phyloP scores from a whole-genome alignment of 176 grass and related monocot species.

The Eragrostis nindensis region DNA sequence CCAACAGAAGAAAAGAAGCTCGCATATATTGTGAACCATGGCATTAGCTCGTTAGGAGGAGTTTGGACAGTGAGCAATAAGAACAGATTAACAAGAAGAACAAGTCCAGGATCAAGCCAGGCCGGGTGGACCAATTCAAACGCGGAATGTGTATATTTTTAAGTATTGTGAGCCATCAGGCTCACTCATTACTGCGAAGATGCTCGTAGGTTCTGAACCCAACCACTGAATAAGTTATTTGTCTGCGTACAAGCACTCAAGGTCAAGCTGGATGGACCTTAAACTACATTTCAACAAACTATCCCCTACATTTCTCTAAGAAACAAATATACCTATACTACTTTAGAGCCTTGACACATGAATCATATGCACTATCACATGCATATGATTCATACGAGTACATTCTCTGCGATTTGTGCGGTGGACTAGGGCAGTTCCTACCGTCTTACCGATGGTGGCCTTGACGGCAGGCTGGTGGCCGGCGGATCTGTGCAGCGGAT shows the following conservation, averaged over 20 bases:
- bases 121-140: not conserved
- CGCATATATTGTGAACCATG: not conserved
- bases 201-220: not conserved
- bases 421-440: not conserved
- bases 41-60: not conserved
- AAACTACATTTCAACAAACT: not conserved
- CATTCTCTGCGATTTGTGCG: not conserved
- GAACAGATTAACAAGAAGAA: not conserved
- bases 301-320: not conserved
- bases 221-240: not conserved
- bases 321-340: too few species aligned
- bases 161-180: not conserved
- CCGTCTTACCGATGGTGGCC: not conserved
- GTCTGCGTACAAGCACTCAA: not conserved
- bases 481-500: not conserved
- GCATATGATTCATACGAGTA: not conserved
- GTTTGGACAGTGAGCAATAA: not conserved
- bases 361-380: too few species aligned
- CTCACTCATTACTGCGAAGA: not conserved
- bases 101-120: not conserved
- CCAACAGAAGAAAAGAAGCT: not conserved
- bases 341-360: too few species aligned
- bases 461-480: not conserved
- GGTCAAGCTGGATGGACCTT: not conserved
- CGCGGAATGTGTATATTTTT: not conserved